Evolutionary conservation across 805 yeast genomes (phyloP).

Genomic region (Wickerhamiella vanderwaltii): DNA sequence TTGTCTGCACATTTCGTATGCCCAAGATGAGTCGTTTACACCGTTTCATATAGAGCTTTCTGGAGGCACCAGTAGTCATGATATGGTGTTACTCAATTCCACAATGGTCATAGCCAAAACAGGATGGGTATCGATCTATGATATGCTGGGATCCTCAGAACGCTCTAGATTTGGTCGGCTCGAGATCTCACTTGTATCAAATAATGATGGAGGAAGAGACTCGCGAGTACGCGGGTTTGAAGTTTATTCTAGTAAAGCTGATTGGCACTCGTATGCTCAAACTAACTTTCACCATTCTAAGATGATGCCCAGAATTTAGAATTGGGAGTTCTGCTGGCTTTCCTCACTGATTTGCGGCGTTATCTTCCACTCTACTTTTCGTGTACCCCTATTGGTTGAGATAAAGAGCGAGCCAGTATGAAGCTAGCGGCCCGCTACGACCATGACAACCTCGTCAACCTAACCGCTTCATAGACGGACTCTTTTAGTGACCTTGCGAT

Average conservation of each 20-base stretch:
- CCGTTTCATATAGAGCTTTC: conserved; percentile 54
- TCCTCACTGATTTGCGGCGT: too few species aligned
- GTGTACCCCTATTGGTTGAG: too few species aligned
- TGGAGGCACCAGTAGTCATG: conserved; percentile 75
- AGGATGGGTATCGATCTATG: background rate
- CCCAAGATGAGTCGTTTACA: conserved; percentile 80
- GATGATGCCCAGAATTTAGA: too few species aligned
- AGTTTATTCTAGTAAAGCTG: background rate
- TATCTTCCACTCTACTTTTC: too few species aligned
- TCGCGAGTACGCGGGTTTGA: background rate
- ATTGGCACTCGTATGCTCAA: too few species aligned
- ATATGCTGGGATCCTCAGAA: background rate
- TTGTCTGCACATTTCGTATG: conserved; percentile 56
- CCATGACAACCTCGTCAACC: too few species aligned
- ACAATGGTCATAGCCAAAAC: background rate
- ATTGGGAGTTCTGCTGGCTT: too few species aligned
- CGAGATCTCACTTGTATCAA: background rate
- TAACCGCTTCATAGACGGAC: too few species aligned
- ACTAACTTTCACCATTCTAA: too few species aligned
- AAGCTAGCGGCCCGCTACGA: too few species aligned
- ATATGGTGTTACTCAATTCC: conserved; percentile 52
- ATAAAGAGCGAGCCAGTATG: too few species aligned
- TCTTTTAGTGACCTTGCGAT: too few species aligned
- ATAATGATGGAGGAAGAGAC: conserved; percentile 1
- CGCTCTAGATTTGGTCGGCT: background rate